Base-by-base conservation (phyloP, 768 basidiomycete genomes). In the Tylopilus sp. region DNA sequence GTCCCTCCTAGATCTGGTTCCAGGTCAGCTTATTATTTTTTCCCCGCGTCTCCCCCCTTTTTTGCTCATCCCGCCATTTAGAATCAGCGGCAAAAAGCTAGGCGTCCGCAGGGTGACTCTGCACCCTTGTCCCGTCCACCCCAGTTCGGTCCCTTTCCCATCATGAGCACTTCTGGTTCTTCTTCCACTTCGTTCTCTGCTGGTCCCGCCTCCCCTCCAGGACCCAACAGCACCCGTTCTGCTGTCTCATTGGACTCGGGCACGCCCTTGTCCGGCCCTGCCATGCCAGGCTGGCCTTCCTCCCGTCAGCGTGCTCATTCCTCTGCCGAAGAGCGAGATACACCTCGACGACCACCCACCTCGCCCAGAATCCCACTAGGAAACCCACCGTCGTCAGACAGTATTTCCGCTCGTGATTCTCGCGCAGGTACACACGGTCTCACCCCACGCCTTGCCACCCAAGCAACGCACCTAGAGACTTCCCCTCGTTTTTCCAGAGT, bases 41-140 rank as follows among this genome's bases (percentile, higher is more conserved):
- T 30, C 38, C 12, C 5, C 42, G 44, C 31, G 35, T 5, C 18
- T 20, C 50, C 17, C 18, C 33, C 23, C 1, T 40, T 18, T 13
- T 31, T 1, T 50, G 38, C 52, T 60, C 21, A 53, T 51, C 47
- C 42, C 28, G 21, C 23, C 48, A 45, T 55, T 47, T 57, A 91
- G 90, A 92, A 92, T 67, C 89, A 92, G 65, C 82, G 89, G 55
- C 90, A 92, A 73, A 92, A 92, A 65, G 87, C 88, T 12, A 78
- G 88, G 60, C 83, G 86, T 33, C 88, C 89, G 20, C 82, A 82
- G 47, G 78, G 75, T 53, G 82, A 85, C 52, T 76, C 79, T 50
- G 67, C 74, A 5, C 77, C 82, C 45, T 67, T 77, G 50, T 71
- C 73, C 52, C 79, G 75, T 39, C 79, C 80, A 4, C 79, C 79